These are phyloP conservation scores for Apiotrichum brassicae DNA, from an alignment of 1,284 basidiomycete genomes.

Conservation along the genomic window DNA sequence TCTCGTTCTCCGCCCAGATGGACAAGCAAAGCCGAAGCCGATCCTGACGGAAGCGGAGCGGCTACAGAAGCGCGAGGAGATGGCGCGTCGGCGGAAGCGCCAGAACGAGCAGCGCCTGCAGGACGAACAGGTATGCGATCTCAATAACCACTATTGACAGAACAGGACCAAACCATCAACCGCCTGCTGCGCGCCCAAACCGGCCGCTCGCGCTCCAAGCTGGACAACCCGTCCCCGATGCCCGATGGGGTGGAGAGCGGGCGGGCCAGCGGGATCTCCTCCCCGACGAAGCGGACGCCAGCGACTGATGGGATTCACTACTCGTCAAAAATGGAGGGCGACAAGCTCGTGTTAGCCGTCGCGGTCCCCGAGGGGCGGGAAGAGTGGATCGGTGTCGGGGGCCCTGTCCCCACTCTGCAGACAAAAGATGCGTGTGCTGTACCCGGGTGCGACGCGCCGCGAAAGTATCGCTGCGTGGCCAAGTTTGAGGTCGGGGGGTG, in stretches of 20 bases:
- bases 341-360: slow-evolving; percentile 20
- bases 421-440: slow-evolving; percentile 44
- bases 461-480: slow-evolving; percentile 55
- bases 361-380: slow-evolving; percentile 31
- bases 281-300: slow-evolving; percentile 5
- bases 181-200: slow-evolving; percentile 81
- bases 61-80: slow-evolving; percentile 73
- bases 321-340: slow-evolving; percentile 6
- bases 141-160: neutral
- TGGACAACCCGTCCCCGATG: slow-evolving; percentile 51
- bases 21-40: slow-evolving; percentile 58
- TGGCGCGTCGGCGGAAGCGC: slow-evolving; percentile 74
- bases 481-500: slow-evolving; percentile 55
- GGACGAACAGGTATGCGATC: slow-evolving; percentile 68
- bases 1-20: slow-evolving; percentile 43
- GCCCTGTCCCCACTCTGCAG: neutral
- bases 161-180: slow-evolving; percentile 69
- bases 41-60: slow-evolving; percentile 71
- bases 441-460: slow-evolving; percentile 48
- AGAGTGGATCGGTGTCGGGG: slow-evolving; percentile 8
- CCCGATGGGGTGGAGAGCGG: slow-evolving; percentile 24
- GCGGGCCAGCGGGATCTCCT: slow-evolving; percentile 2
- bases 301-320: slow-evolving; percentile 14
- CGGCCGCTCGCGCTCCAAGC: slow-evolving; percentile 57
- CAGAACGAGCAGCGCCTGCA: slow-evolving; percentile 83